These are phyloP conservation scores for Colletotrichum lentis DNA, from an alignment of 2,329 filamentous ascomycete species.

Conservation along the genomic window DNA sequence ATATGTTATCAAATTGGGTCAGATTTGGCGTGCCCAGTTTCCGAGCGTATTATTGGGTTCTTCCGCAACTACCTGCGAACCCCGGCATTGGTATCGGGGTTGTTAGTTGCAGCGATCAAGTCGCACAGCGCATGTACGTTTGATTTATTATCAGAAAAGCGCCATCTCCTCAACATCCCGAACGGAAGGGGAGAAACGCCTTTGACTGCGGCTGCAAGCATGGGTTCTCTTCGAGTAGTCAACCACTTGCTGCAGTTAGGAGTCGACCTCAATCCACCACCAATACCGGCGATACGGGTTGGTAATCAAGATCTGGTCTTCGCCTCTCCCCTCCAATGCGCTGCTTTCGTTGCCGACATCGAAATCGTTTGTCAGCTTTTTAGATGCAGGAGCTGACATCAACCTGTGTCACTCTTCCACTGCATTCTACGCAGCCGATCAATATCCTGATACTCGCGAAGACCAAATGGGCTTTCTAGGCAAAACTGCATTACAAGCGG, in stretches of 20 bases:
- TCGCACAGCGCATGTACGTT: not conserved
- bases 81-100: not conserved
- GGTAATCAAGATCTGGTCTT: accelerated
- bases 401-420: not conserved
- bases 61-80: not conserved
- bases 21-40: not conserved
- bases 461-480: not conserved
- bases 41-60: not conserved
- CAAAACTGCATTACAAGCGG: not conserved
- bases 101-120: not conserved
- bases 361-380: accelerated
- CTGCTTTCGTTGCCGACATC: not conserved
- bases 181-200: not conserved
- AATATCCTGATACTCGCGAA: too few species aligned
- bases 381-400: not conserved
- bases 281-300: too few species aligned
- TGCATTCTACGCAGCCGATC: too few species aligned
- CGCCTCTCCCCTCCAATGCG: not conserved
- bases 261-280: accelerated
- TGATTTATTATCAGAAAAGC: not conserved
- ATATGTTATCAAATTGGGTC: not conserved
- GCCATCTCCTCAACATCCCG: not conserved
- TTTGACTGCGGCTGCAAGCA: not conserved
- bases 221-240: not conserved
- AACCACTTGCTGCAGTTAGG: not conserved